Evolutionary conservation across 345 rosid species (phyloP).

Genomic region (Brassica rapa): DNA sequence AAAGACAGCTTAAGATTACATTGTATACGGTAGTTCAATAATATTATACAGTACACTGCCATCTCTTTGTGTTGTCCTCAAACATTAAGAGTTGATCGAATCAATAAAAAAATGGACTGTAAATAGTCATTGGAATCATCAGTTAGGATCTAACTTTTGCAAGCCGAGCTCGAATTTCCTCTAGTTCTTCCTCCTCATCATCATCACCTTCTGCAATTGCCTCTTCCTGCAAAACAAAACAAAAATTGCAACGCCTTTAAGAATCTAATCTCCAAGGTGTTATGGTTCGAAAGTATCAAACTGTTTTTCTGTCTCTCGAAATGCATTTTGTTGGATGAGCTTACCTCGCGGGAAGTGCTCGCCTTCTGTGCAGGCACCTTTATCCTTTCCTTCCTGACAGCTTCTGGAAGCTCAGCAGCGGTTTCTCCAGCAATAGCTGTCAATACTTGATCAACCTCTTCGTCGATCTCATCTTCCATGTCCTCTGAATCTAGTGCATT

Average conservation of each 20-base stretch:
- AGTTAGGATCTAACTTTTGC: slow-evolving; percentile 83
- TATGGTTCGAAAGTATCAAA: neutral
- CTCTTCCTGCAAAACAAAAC: slow-evolving; percentile 55
- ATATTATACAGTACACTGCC: slow-evolving; percentile 27
- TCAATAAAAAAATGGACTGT: slow-evolving; percentile 6
- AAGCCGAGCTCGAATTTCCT: slow-evolving; percentile 85
- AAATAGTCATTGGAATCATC: slow-evolving; percentile 4
- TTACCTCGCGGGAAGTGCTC: slow-evolving; percentile 53
- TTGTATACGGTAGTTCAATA: neutral
- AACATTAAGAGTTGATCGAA: neutral
- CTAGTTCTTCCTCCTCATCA: slow-evolving; percentile 80
- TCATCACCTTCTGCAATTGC: slow-evolving; percentile 77
- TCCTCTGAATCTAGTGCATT: slow-evolving; percentile 79
- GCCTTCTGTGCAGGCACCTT: slow-evolving; percentile 49
- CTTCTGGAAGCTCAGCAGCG: slow-evolving; percentile 85
- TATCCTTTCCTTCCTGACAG: slow-evolving; percentile 72
- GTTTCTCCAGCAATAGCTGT: slow-evolving; percentile 96
- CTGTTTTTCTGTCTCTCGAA: neutral
- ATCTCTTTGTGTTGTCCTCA: neutral
- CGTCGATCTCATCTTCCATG: slow-evolving; percentile 90
- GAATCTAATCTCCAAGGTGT: neutral
- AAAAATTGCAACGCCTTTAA: neutral
- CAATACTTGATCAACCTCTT: slow-evolving; percentile 93
- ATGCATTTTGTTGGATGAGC: neutral
- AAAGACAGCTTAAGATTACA: neutral